These are phyloP conservation scores for Phytopythium chamaehyphon DNA, from an alignment of 352 stramenopile genomes.

Conservation along the genomic window DNA sequence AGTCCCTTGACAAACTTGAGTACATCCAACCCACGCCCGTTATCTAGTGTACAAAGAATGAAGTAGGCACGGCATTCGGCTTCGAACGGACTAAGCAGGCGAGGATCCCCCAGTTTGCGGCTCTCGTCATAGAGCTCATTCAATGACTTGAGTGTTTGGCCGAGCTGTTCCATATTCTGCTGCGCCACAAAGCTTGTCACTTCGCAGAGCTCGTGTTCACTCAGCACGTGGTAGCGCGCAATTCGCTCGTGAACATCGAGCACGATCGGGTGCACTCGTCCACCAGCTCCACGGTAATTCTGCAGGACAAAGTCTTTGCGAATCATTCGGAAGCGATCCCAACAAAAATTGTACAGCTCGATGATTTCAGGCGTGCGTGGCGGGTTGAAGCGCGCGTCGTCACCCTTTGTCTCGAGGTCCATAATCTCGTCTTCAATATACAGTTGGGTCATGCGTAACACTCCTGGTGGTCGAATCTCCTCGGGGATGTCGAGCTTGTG, in stretches of 20 bases:
- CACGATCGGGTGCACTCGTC: conserved; percentile 89
- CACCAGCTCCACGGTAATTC: conserved; percentile 93
- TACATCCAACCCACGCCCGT: conserved; percentile 76
- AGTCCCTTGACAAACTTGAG: conserved; percentile 86
- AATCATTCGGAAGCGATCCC: conserved; percentile 95
- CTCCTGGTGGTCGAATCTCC: conserved; percentile 73
- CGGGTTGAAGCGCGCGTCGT: conserved; percentile 65
- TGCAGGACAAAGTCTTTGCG: conserved; percentile 96
- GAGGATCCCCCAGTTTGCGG: conserved; percentile 49
- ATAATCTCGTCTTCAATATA: conserved; percentile 87
- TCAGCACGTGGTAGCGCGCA: conserved; percentile 93
- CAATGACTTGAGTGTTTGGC: conserved; percentile 83
- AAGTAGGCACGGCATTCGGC: conserved; percentile 84
- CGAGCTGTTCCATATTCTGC: conserved; percentile 89
- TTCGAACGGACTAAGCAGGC: conserved; percentile 77
- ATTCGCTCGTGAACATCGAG: conserved; percentile 95
- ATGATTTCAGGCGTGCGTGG: conserved; percentile 71
- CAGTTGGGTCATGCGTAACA: conserved; percentile 73
- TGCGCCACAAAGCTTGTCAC: conserved; percentile 78
- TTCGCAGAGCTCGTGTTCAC: conserved; percentile 92
- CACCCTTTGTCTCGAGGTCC: conserved; percentile 62
- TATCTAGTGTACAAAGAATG: conserved; percentile 82
- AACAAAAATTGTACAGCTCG: conserved; percentile 97
- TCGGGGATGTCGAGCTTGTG: conserved; percentile 83
- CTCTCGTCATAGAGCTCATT: conserved; percentile 88